Conservation (phyloP, 345 rosid species). For the Luvunga scandens region DNA sequence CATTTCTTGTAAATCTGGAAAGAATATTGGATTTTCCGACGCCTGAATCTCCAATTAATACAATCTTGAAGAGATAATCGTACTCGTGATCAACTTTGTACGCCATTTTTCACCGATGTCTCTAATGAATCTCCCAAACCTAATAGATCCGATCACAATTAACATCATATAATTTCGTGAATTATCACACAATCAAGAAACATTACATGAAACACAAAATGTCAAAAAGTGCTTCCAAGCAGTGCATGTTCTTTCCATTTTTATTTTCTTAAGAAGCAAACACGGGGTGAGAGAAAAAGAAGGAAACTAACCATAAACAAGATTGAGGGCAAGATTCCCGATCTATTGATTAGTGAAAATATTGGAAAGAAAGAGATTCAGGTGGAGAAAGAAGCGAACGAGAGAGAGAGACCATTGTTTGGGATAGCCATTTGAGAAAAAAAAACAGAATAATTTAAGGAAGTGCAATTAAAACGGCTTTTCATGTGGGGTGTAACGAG, state of each 20-base stretch:
- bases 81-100: slow-evolving; percentile 66
- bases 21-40: slow-evolving; percentile 75
- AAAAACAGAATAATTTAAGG: slow-evolving; percentile 29
- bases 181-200: not conserved
- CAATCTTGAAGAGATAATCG: slow-evolving; percentile 64
- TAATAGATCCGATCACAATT: not conserved
- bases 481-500: slow-evolving; percentile 21
- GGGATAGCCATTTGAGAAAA: slow-evolving; percentile 2
- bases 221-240: not conserved
- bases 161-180: not conserved
- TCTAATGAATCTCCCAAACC: not conserved
- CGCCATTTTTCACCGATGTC: slow-evolving; percentile 35
- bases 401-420: not conserved
- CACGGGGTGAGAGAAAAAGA: not conserved
- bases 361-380: slow-evolving; percentile 5
- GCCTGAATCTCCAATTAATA: slow-evolving; percentile 66
- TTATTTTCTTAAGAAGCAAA: not conserved
- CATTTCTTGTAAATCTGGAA: slow-evolving; percentile 64
- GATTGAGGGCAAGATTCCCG: not conserved
- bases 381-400: slow-evolving; percentile 5
- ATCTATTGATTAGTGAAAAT: slow-evolving; percentile 5
- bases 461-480: slow-evolving; percentile 39
- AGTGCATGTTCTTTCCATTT: not conserved
- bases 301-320: slow-evolving; percentile 22
- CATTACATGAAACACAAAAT: not conserved